Evolutionary conservation across 257 asterid genomes (phyloP).

Genomic region (Solanum habrochaites): DNA sequence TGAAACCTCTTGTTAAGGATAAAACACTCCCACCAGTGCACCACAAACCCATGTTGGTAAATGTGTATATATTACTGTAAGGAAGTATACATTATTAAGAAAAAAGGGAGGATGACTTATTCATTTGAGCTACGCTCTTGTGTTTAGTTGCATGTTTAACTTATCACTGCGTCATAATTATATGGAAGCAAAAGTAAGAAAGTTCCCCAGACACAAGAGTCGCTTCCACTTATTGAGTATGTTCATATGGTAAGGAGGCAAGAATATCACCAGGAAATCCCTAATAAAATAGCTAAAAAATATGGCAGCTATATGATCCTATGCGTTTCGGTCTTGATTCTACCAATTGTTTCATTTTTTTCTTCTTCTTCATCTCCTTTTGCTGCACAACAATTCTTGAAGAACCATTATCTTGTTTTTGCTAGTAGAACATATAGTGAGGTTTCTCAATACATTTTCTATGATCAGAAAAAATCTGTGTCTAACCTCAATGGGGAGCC

Average conservation of each 20-base stretch:
- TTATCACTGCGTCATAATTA: too few relatives aligned
- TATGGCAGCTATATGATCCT: neutral
- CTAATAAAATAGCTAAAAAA: neutral
- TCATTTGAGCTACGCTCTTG: neutral
- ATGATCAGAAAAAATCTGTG: neutral
- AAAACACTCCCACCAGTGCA: too few relatives aligned
- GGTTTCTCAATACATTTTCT: neutral
- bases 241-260: neutral
- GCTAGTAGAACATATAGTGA: neutral
- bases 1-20: too few relatives aligned
- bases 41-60: neutral
- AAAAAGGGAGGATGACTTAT: neutral
- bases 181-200: neutral
- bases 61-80: neutral
- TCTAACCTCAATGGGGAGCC: too few relatives aligned
- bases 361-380: slow-evolving; percentile 1
- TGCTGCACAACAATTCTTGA: slow-evolving; percentile 4
- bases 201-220: neutral
- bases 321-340: neutral
- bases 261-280: neutral
- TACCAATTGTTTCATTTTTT: neutral
- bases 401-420: neutral
- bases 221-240: neutral
- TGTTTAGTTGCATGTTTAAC: neutral
- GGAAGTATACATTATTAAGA: neutral